Evolutionary conservation across 1,284 basidiomycete species (phyloP).

Genomic region (Moesziomyces sp.): DNA sequence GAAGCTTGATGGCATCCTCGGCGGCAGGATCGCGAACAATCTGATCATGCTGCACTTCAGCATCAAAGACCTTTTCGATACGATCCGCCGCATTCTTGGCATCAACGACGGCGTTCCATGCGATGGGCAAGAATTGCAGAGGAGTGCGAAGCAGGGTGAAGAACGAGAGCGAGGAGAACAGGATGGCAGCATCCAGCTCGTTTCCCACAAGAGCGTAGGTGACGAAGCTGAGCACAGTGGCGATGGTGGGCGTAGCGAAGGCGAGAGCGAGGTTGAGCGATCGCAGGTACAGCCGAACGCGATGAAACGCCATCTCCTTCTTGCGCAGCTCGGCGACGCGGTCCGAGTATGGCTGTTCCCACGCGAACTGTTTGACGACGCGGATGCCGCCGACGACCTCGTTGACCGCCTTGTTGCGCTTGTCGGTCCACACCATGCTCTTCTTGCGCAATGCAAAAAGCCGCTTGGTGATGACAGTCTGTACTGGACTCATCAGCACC

Average conservation of each 20-base stretch:
- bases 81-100: constrained; percentile 69
- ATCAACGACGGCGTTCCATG: constrained; percentile 81
- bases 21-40: constrained; percentile 13
- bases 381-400: constrained; percentile 48
- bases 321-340: constrained; percentile 71
- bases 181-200: constrained; percentile 75
- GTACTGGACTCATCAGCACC: constrained; percentile 69
- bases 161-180: constrained; percentile 79
- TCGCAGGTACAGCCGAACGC: constrained; percentile 41
- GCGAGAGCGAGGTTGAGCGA: constrained; percentile 44
- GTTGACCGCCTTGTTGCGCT: constrained; percentile 27
- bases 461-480: constrained; percentile 41
- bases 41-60: constrained; percentile 12
- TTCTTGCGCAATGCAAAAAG: constrained; percentile 42
- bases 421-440: constrained; percentile 39
- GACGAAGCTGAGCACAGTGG: constrained; percentile 49
- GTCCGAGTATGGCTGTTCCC: constrained; percentile 69
- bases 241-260: constrained; percentile 47
- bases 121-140: constrained; percentile 73
- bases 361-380: constrained; percentile 55
- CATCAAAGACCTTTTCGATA: constrained; percentile 22
- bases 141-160: constrained; percentile 70
- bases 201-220: constrained; percentile 76
- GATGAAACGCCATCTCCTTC: constrained; percentile 71
- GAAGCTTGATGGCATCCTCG: constrained; percentile 6